Evolutionary conservation across 2,329 filamentous ascomycete species (phyloP), one percentile per base, ranked within the genome.

Genomic region (Aureobasidium sp.): DNA sequence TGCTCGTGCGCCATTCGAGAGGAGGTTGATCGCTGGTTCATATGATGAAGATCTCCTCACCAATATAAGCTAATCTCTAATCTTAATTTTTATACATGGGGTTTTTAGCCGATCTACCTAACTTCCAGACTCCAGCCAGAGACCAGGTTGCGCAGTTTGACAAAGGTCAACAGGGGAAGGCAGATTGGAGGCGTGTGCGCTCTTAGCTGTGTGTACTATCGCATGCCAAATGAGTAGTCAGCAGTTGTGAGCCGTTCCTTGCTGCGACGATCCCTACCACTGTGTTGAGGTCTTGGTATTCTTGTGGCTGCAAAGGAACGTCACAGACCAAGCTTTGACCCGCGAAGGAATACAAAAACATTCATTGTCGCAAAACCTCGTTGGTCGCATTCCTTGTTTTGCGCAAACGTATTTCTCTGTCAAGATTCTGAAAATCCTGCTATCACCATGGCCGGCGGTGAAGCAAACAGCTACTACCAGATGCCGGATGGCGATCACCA

Each of bases 401-500:
- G 45, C 37, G 34, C 47, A 39, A 41, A 34, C 25, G 6, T 25
- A 32, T 41, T 41, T 21, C 55, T 32, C 34, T 59, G 30, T 29
- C 54, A 21, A 37, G 30, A 16, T n/a, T 50, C 50, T 15, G 36
- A 59, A 45, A 50, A 36, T 36, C 29, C 11, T 44, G 47, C 57
- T 34, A 41, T 60, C 36, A 65, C 53, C 47, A 67, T 67, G 65
- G 63, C 63, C 27, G 61, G 62, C 27, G 69, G 69, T 55, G 72
- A 76, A 67, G 72, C 75, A 42, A 69, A 70, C 5, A 66, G 68
- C 61, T 78, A 77, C 66, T 78, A 77, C 64, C 69, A 67, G 39
- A 65, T 65, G 61, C 67, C 65, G 62, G 62, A 64, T 37, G 62
- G 62, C 45, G 62, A 64, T 32, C 59, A 61, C 44, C 57, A 37